These are phyloP conservation scores for Fusarium stilboides DNA, from an alignment of 2,329 filamentous ascomycete species.

Conservation along the genomic window DNA sequence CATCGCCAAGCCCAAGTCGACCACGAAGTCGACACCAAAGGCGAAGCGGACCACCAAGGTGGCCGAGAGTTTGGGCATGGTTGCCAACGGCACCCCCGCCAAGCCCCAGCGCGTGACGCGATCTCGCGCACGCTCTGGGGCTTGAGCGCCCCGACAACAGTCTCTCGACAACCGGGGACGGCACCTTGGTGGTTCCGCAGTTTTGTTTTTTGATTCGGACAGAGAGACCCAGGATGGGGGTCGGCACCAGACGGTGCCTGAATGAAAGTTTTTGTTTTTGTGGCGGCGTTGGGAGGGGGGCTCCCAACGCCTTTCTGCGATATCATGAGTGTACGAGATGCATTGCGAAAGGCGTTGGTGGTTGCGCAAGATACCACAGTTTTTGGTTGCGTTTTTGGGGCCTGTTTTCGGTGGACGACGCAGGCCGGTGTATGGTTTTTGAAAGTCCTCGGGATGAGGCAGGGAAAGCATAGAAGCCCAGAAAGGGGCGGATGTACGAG, in stretches of 20 bases:
- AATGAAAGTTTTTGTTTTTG: slow-evolving; percentile 20
- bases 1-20: slow-evolving; percentile 51
- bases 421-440: slow-evolving; percentile 21
- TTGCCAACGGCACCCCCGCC: slow-evolving; percentile 55
- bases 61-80: slow-evolving; percentile 54
- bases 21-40: slow-evolving; percentile 36
- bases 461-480: slow-evolving; percentile 18
- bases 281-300: slow-evolving; percentile 27
- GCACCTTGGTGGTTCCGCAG: slow-evolving; percentile 11
- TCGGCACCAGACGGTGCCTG: slow-evolving; percentile 7
- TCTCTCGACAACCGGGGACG: slow-evolving; percentile 1
- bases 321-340: slow-evolving; percentile 33
- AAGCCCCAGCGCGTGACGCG: slow-evolving; percentile 53
- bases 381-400: slow-evolving; percentile 18
- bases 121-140: slow-evolving; percentile 48
- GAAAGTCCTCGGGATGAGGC: slow-evolving; percentile 34
- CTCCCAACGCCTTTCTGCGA: slow-evolving; percentile 21
- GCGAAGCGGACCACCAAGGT: slow-evolving; percentile 50
- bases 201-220: slow-evolving; percentile 15
- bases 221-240: not conserved
- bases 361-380: slow-evolving; percentile 43
- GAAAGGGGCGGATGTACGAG: not conserved
- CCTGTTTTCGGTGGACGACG: slow-evolving; percentile 34
- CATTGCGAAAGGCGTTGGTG: slow-evolving; percentile 43
- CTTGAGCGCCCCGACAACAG: slow-evolving; percentile 28